phyloP scores from a whole-genome alignment of 2,329 filamentous ascomycete genomes.

The Seiridium unicorne region DNA sequence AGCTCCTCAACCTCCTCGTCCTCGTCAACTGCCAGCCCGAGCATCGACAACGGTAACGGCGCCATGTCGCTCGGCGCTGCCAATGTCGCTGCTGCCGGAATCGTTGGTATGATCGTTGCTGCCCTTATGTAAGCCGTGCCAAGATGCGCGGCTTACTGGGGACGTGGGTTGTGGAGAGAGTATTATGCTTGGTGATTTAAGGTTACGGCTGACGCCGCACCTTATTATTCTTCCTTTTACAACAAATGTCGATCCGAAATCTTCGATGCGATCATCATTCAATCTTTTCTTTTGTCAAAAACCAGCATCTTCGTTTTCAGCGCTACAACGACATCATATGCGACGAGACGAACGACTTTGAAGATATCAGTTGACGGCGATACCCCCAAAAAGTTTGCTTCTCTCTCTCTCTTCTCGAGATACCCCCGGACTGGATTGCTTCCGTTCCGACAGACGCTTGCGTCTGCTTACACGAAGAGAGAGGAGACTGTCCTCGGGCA shows the following conservation, averaged over 20 bases:
- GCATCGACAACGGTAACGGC: conserved; percentile 32
- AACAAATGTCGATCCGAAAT: conserved; percentile 14
- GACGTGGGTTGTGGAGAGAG: conserved; percentile 3
- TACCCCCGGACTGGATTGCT: conserved; percentile 8
- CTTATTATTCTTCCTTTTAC: conserved; percentile 1
- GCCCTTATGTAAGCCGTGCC: conserved; percentile 46
- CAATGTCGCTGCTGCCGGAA: conserved; percentile 45
- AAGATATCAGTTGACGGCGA: conserved; percentile 21
- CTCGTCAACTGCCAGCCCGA: conserved; percentile 21
- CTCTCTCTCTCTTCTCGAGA: conserved; percentile 18
- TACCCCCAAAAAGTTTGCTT: conserved; percentile 14
- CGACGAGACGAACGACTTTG: conserved; percentile 25
- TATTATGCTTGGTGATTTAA: background rate
- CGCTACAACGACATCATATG: conserved; percentile 24
- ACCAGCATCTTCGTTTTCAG: conserved; percentile 20
- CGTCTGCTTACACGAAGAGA: conserved; percentile 10
- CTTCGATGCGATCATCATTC: conserved; percentile 25
- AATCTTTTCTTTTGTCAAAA: conserved; percentile 32
- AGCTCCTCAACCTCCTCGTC: conserved; percentile 16
- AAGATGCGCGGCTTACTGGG: conserved; percentile 7
- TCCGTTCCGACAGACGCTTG: conserved; percentile 11
- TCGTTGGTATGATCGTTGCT: conserved; percentile 48
- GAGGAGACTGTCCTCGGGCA: conserved; percentile 8
- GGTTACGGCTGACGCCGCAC: conserved; percentile 1
- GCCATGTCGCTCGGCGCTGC: conserved; percentile 41